Conservation (phyloP, 2,329 filamentous ascomycete species). For the Paramyrothecium sp. region DNA sequence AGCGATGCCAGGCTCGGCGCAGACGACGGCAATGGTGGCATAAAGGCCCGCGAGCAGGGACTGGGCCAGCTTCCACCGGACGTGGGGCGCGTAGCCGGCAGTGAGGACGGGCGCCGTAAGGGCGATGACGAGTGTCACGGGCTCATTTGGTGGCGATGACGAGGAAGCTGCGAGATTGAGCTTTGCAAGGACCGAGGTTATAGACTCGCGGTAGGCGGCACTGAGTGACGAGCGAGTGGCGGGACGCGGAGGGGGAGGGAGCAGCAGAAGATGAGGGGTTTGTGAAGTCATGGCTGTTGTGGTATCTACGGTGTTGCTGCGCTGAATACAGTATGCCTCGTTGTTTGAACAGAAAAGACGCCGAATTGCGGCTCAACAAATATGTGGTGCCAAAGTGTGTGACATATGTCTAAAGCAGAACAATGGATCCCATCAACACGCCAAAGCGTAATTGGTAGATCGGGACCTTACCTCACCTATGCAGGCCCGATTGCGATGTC, state of each 20-base stretch:
- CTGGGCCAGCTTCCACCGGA: slow-evolving; percentile 68
- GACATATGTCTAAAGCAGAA: too few species aligned
- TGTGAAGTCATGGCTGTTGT: too few species aligned
- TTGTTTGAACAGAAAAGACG: too few species aligned
- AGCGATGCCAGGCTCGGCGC: slow-evolving; percentile 58
- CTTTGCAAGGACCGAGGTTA: slow-evolving; percentile 52
- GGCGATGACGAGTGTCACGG: slow-evolving; percentile 48
- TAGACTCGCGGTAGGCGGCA: slow-evolving; percentile 58
- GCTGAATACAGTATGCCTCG: too few species aligned
- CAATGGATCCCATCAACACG: too few species aligned
- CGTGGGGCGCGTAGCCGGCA: slow-evolving; percentile 35
- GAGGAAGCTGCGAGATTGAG: slow-evolving; percentile 30
- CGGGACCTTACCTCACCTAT: too few species aligned
- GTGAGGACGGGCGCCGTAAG: slow-evolving; percentile 62
- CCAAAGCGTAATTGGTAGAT: too few species aligned
- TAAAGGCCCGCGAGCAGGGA: slow-evolving; percentile 76
- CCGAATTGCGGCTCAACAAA: too few species aligned
- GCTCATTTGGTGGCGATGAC: slow-evolving; percentile 18
- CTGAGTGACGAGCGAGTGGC: slow-evolving; percentile 49
- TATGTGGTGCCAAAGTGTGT: too few species aligned
- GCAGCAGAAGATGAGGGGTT: slow-evolving; percentile 48
- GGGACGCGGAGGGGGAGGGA: slow-evolving; percentile 62
- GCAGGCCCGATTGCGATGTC: too few species aligned
- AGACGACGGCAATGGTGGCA: slow-evolving; percentile 71
- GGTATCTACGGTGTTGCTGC: too few species aligned